Percentiles rank a stretch among this genome's conserved stretches.
Evolutionary conservation across 805 yeast genomes (phyloP).

Genomic region (Starmerella potacharoeniae): DNA sequence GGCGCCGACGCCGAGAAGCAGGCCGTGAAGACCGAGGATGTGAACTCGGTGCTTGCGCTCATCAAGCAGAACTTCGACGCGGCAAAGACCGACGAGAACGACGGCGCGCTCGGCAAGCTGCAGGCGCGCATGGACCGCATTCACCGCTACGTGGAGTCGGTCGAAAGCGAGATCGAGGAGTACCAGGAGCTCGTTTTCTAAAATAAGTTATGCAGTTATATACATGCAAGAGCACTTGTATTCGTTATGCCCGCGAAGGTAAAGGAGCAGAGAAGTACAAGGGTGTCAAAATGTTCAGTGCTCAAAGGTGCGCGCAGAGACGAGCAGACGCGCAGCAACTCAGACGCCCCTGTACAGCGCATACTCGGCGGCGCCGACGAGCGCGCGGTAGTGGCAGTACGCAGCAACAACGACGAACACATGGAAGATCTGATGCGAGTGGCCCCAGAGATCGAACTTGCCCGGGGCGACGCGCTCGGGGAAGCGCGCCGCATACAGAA

Average conservation of each 20-base stretch:
- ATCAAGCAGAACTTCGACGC: slow-evolving; percentile 36
- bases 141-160: background rate
- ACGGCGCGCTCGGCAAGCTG: slow-evolving; percentile 15
- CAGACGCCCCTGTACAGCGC: background rate
- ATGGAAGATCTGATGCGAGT: slow-evolving; percentile 80
- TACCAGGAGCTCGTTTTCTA: slow-evolving; percentile 10
- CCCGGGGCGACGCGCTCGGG: slow-evolving; percentile 68
- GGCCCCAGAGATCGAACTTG: slow-evolving; percentile 56
- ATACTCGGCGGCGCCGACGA: slow-evolving; percentile 4
- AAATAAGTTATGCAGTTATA: too few relatives aligned
- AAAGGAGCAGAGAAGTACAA: too few relatives aligned
- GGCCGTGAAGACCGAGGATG: slow-evolving; percentile 56
- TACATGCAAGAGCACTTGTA: too few relatives aligned
- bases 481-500: slow-evolving; percentile 60
- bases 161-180: slow-evolving; percentile 28
- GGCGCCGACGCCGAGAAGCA: slow-evolving; percentile 54
- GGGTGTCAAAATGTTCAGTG: too few relatives aligned
- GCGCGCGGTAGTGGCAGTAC: slow-evolving; percentile 46
- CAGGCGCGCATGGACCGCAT: slow-evolving; percentile 6
- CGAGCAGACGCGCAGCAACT: too few relatives aligned
- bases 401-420: slow-evolving; percentile 67
- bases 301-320: too few relatives aligned
- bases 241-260: too few relatives aligned
- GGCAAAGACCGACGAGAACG: slow-evolving; percentile 26
- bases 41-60: slow-evolving; percentile 77